phyloP scores from a whole-genome alignment of 129 eudicot genomes.

The Kitagawia praeruptora region DNA sequence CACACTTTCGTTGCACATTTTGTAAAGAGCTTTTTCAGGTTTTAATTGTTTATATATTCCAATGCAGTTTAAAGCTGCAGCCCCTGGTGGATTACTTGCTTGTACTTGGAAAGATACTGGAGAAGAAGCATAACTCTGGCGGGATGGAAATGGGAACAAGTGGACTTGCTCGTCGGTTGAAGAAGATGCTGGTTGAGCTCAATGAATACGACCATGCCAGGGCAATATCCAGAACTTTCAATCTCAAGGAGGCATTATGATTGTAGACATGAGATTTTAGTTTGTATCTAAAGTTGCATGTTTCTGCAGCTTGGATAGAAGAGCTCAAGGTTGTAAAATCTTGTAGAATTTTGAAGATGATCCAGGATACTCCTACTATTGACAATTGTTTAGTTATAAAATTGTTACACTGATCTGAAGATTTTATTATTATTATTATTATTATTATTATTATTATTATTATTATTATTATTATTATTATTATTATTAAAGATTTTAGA shows the following conservation, averaged over 20 bases:
- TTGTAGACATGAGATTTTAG: background rate
- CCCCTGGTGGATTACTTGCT: conserved; percentile 70
- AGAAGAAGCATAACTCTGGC: conserved; percentile 46
- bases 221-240: conserved; percentile 59
- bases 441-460: background rate
- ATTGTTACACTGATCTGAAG: background rate
- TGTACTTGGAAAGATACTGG: conserved; percentile 47
- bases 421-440: background rate
- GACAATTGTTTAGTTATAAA: background rate
- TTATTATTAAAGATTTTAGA: background rate
- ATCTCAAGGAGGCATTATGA: conserved; percentile 79
- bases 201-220: conserved; percentile 88
- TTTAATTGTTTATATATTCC: conserved; percentile 5
- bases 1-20: background rate
- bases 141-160: conserved; percentile 29
- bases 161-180: conserved; percentile 72
- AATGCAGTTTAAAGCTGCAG: conserved; percentile 59
- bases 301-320: background rate
- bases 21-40: background rate
- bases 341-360: conserved; percentile 8
- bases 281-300: background rate
- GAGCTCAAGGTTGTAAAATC: conserved; percentile 9
- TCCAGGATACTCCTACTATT: background rate
- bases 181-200: conserved; percentile 90
- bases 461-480: background rate